phyloP scores from a whole-genome alignment of 768 basidiomycete genomes.

The Tricholoma sp. region DNA sequence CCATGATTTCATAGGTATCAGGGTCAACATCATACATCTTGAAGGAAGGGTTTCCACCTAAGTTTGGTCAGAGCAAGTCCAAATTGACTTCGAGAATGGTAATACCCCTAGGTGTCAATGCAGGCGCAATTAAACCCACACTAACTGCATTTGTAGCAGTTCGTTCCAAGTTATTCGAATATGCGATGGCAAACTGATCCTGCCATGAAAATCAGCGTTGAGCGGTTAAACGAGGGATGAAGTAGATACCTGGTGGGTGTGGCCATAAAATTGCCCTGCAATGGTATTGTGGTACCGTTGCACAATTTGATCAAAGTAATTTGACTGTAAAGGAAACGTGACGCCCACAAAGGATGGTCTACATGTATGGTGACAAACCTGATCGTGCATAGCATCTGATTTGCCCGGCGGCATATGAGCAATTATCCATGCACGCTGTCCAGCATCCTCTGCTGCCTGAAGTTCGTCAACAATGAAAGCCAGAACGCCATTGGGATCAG shows the following conservation, averaged over 20 bases:
- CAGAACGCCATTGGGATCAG: slow-evolving; percentile 59
- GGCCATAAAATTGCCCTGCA: slow-evolving; percentile 58
- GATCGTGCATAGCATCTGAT: slow-evolving; percentile 44
- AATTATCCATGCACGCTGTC: slow-evolving; percentile 58
- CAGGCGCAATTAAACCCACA: slow-evolving; percentile 47
- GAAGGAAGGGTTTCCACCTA: slow-evolving; percentile 53
- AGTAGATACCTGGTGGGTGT: slow-evolving; percentile 38
- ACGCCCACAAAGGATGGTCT: neutral
- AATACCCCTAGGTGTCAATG: slow-evolving; percentile 54
- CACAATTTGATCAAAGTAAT: slow-evolving; percentile 59
- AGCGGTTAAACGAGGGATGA: neutral
- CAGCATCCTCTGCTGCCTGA: slow-evolving; percentile 54
- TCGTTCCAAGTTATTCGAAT: slow-evolving; percentile 46
- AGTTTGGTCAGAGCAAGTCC: neutral
- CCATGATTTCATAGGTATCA: slow-evolving; percentile 62
- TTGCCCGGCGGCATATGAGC: slow-evolving; percentile 54
- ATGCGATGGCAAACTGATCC: slow-evolving; percentile 59
- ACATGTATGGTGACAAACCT: slow-evolving; percentile 29
- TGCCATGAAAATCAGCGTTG: slow-evolving; percentile 13
- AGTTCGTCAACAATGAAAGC: slow-evolving; percentile 48
- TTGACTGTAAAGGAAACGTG: slow-evolving; percentile 35
- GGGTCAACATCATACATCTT: slow-evolving; percentile 62
- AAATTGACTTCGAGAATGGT: neutral
- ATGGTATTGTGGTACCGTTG: slow-evolving; percentile 56
- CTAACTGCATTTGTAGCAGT: slow-evolving; percentile 40